A percentile compares a stretch with the other conserved stretches of the same genome.
Conservation (phyloP, 2,329 filamentous ascomycete genomes). For the Taxawa tesnikishii region DNA sequence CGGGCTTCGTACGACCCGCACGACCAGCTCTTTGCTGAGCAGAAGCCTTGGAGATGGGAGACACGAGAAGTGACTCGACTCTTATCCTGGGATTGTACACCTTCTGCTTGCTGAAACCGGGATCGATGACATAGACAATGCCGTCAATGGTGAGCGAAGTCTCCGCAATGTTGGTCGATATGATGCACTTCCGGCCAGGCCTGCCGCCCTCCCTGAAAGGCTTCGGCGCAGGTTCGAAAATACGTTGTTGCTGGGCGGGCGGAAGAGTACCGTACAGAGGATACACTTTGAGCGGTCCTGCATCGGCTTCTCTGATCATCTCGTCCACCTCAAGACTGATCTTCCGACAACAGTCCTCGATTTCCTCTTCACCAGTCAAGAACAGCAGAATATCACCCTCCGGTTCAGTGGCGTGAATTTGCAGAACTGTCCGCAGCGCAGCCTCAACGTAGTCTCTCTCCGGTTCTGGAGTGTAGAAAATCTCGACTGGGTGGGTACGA, state of each 20-base stretch:
- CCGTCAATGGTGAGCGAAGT: conserved; percentile 96
- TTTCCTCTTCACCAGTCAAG: conserved; percentile 95
- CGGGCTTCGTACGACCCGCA: conserved; percentile 95
- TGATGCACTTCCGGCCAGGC: conserved; percentile 85
- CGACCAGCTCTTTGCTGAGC: conserved; percentile 96
- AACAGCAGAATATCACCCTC: conserved; percentile 93
- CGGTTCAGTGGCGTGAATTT: conserved; percentile 86
- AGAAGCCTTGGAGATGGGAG: conserved; percentile 93
- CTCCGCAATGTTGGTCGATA: conserved; percentile 96
- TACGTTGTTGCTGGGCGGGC: conserved; percentile 83
- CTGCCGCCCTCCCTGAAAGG: conserved; percentile 62
- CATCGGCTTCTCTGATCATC: conserved; percentile 79
- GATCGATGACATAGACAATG: conserved; percentile 98
- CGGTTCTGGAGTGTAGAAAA: conserved; percentile 94
- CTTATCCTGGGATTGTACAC: conserved; percentile 96
- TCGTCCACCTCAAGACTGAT: conserved; percentile 86
- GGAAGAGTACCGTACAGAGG: conserved; percentile 90
- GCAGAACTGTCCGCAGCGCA: conserved; percentile 82
- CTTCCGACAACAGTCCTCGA: conserved; percentile 90
- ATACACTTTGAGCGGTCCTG: conserved; percentile 80
- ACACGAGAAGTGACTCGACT: conserved; percentile 94
- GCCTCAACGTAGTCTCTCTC: conserved; percentile 96
- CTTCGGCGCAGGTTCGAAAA: conserved; percentile 79
- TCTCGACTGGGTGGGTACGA: conserved; percentile 91
- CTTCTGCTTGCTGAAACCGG: conserved; percentile 98